A percentile compares a stretch with the other conserved stretches of the same genome.
phyloP scores from a whole-genome alignment of 192 early-diverging fungal genomes.

The Paraglomus occultum region DNA sequence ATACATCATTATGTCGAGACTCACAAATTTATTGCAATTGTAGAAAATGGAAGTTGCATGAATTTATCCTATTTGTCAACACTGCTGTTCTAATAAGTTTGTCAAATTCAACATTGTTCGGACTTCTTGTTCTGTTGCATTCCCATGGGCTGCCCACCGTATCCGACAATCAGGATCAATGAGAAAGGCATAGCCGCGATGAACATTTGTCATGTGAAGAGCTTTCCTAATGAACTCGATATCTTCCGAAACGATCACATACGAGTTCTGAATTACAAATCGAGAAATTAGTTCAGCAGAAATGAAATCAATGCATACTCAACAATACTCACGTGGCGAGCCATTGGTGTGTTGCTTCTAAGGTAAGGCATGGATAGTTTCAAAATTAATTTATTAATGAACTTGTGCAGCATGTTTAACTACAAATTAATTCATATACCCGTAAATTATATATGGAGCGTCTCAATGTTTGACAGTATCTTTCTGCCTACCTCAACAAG shows the following conservation, averaged over 20 bases:
- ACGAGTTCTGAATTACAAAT: slow-evolving; percentile 38
- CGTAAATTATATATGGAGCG: too few species aligned
- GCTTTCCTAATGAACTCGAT: slow-evolving; percentile 44
- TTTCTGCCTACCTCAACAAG: too few species aligned
- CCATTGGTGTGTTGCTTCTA: slow-evolving; percentile 8
- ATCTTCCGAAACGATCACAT: slow-evolving; percentile 48
- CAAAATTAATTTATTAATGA: slow-evolving; percentile 11
- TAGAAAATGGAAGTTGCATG: too few species aligned
- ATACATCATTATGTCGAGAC: too few species aligned
- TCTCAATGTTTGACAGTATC: too few species aligned
- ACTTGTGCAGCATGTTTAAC: neutral
- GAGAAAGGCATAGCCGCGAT: slow-evolving; percentile 55
- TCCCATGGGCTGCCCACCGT: slow-evolving; percentile 57
- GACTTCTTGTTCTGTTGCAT: slow-evolving; percentile 42
- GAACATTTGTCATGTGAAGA: slow-evolving; percentile 54
- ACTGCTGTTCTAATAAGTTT: neutral
- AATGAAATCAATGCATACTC: neutral
- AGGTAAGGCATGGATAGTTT: slow-evolving; percentile 23
- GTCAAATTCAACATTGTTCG: slow-evolving; percentile 30
- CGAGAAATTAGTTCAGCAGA: neutral
- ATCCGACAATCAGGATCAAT: slow-evolving; percentile 56
- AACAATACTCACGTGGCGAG: slow-evolving; percentile 18
- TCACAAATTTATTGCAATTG: too few species aligned
- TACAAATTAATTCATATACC: neutral
- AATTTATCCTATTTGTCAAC: too few species aligned